A percentile compares a stretch with the other conserved stretches of the same genome.
These are phyloP conservation scores for Xylaria digitata DNA, from an alignment of 2,329 filamentous ascomycete genomes.

Conservation along the genomic window DNA sequence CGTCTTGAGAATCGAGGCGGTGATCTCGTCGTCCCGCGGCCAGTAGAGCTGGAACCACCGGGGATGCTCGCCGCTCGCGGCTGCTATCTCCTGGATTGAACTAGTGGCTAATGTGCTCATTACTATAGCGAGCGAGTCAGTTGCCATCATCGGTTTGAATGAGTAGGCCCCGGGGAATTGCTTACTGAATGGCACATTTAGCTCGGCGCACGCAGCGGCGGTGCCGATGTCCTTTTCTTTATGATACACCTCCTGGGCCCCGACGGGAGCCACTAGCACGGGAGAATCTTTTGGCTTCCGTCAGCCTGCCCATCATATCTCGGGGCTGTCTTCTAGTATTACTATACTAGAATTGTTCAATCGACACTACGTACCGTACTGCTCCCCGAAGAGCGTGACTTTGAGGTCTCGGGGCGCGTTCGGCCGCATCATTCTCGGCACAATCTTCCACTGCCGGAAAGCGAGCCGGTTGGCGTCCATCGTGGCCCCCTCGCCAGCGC, in stretches of 20 bases:
- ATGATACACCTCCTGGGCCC: constrained; percentile 76
- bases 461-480: constrained; percentile 69
- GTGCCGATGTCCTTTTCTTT: constrained; percentile 72
- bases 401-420: constrained; percentile 56
- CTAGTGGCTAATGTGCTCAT: constrained; percentile 72
- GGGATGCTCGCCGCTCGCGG: constrained; percentile 65
- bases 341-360: too few species aligned
- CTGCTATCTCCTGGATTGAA: constrained; percentile 74
- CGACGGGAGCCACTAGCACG: constrained; percentile 73
- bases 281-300: constrained; percentile 55
- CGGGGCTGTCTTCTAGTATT: background rate
- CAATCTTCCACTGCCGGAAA: constrained; percentile 60
- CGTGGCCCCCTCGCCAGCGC: constrained; percentile 70
- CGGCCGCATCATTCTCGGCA: constrained; percentile 63
- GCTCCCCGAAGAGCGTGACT: constrained; percentile 60
- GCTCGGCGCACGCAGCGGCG: constrained; percentile 69
- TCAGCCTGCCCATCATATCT: background rate
- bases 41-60: constrained; percentile 83
- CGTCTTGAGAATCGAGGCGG: constrained; percentile 69
- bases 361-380: constrained; percentile 52
- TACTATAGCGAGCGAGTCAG: constrained; percentile 46
- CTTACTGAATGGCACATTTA: constrained; percentile 69
- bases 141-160: too few species aligned
- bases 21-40: constrained; percentile 74
- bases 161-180: too few species aligned